Percentiles rank a stretch among this genome's conserved stretches.
phyloP scores from a whole-genome alignment of 768 basidiomycete genomes.

The Agrocybe praecox region DNA sequence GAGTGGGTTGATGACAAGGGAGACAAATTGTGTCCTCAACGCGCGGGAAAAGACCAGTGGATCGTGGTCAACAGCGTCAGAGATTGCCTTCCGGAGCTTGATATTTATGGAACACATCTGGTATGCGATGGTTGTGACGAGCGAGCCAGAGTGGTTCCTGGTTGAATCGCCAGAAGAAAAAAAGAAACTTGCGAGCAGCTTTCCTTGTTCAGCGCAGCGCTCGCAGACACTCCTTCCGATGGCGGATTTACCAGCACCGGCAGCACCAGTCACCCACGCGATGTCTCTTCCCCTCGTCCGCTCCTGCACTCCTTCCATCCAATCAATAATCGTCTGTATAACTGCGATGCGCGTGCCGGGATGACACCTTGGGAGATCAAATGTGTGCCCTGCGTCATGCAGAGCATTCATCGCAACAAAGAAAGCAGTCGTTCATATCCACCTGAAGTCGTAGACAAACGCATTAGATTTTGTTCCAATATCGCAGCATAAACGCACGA shows the following conservation, averaged over 20 bases:
- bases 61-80: not conserved
- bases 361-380: constrained; percentile 12
- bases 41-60: not conserved
- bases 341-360: constrained; percentile 13
- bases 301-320: constrained; percentile 17
- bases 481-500: too few relatives aligned
- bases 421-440: too few relatives aligned
- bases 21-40: constrained; percentile 6
- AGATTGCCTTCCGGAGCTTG: not conserved
- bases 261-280: constrained; percentile 16
- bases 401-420: constrained; percentile 21
- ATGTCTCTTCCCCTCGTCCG: not conserved
- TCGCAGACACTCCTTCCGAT: constrained; percentile 14
- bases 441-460: constrained; percentile 17
- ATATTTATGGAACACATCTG: constrained; percentile 6
- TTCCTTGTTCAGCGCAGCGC: not conserved
- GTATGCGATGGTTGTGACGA: constrained; percentile 13
- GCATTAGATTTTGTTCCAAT: not conserved
- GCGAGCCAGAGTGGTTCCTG: not conserved
- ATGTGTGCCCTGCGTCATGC: constrained; percentile 6
- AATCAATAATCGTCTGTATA: constrained; percentile 4
- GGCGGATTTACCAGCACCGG: constrained; percentile 19
- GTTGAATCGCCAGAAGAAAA: constrained; percentile 2
- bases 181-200: constrained; percentile 12
- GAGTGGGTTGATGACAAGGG: constrained; percentile 7